Evolutionary conservation across 371 early-diverging fungal species (phyloP).

Genomic region (Cokeromyces recurvatus): DNA sequence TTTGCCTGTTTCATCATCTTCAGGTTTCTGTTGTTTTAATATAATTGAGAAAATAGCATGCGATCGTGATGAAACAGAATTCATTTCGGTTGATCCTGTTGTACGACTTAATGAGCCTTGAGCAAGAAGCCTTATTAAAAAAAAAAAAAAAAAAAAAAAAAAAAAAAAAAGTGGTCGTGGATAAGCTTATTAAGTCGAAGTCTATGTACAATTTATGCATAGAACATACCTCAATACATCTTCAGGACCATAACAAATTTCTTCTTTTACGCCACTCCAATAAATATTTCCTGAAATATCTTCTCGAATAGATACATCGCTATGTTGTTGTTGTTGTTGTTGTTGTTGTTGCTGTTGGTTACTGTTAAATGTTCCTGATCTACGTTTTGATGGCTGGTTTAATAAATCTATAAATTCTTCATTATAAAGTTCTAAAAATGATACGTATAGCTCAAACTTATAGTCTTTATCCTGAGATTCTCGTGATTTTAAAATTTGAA

Average conservation of each 20-base stretch:
- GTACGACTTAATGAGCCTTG: conserved; percentile 77
- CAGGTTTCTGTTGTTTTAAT: conserved; percentile 59
- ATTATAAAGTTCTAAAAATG: conserved; percentile 94
- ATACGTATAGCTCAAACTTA: conserved; percentile 44
- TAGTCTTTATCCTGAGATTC: conserved; percentile 34
- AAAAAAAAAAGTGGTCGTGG: background rate
- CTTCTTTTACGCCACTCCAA: conserved; percentile 84
- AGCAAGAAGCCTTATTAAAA: conserved; percentile 40
- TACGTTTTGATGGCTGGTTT: conserved; percentile 27
- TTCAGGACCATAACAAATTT: conserved; percentile 61
- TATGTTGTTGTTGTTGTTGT: background rate
- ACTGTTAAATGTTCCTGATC: background rate
- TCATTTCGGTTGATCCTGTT: conserved; percentile 95
- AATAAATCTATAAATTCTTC: conserved; percentile 88
- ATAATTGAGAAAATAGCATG: conserved; percentile 97
- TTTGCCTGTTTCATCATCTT: conserved; percentile 27
- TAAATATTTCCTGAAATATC: conserved; percentile 83
- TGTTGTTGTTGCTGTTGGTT: conserved; percentile 24
- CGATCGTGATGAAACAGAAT: conserved; percentile 88
- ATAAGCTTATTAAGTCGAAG: no score
- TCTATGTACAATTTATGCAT: no score
- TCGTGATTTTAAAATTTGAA: conserved; percentile 29
- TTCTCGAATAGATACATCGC: conserved; percentile 74
- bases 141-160: background rate
- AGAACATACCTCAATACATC: conserved; percentile 60